Evolutionary conservation across 2,329 filamentous ascomycete species (phyloP).

Genomic region (Ophiostoma tasmaniense): DNA sequence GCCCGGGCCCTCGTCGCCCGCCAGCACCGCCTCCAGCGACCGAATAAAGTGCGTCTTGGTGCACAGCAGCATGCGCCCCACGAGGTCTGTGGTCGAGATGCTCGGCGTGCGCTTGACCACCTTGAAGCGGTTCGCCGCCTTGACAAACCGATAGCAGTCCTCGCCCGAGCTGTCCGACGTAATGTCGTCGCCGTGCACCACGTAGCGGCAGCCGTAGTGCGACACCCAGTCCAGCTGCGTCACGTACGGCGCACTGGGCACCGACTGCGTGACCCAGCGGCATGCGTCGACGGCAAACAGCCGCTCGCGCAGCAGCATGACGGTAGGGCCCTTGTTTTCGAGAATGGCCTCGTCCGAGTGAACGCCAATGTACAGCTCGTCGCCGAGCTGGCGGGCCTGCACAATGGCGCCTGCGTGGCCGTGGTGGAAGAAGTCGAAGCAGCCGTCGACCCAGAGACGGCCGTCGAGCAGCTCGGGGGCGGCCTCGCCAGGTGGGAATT

Average conservation of each 20-base stretch:
- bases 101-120: conserved; percentile 93
- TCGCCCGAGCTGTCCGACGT: conserved; percentile 76
- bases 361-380: conserved; percentile 81
- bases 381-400: conserved; percentile 84
- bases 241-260: conserved; percentile 86
- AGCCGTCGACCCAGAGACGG: conserved; percentile 95
- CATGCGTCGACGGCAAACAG: conserved; percentile 88
- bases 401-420: conserved; percentile 95
- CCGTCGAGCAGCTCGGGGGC: conserved; percentile 52
- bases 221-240: conserved; percentile 89
- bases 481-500: conserved; percentile 36
- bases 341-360: conserved; percentile 94
- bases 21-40: conserved; percentile 60
- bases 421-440: conserved; percentile 98
- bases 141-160: conserved; percentile 97
- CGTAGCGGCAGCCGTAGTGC: conserved; percentile 90
- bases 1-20: conserved; percentile 64
- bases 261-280: conserved; percentile 80
- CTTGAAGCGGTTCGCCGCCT: conserved; percentile 86
- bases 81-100: conserved; percentile 96
- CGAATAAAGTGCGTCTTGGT: conserved; percentile 91
- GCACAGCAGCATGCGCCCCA: conserved; percentile 93
- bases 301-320: conserved; percentile 89
- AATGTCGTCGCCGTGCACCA: conserved; percentile 30
- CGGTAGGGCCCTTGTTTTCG: conserved; percentile 94